These are phyloP conservation scores for Aspergillus sparsus DNA, from an alignment of 495 filamentous ascomycete species.

Conservation along the genomic window DNA sequence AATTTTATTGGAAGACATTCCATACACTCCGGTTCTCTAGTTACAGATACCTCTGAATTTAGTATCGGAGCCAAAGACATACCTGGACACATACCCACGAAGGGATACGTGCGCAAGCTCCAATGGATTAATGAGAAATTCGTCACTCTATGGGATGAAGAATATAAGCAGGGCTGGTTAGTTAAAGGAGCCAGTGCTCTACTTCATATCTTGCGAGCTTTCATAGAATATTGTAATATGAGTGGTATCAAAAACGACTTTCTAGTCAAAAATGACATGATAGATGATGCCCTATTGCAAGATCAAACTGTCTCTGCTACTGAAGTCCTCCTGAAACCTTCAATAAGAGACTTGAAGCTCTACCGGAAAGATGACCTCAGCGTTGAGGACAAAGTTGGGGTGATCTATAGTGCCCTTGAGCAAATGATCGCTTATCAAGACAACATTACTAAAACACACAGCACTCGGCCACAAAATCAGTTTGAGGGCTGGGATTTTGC, in stretches of 20 bases:
- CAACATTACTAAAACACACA: not conserved
- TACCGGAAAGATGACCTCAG: not conserved
- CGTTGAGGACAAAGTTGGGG: not conserved
- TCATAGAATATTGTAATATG: not conserved
- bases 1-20: not conserved
- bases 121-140: slow-evolving; percentile 1
- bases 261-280: not conserved
- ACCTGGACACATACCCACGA: not conserved
- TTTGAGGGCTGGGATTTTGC: slow-evolving; percentile 11
- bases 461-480: not conserved
- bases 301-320: not conserved
- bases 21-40: not conserved
- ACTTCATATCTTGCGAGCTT: not conserved
- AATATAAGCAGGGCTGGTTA: slow-evolving; percentile 7
- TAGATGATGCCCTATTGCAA: not conserved
- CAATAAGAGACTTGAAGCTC: not conserved
- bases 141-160: slow-evolving; percentile 8
- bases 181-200: slow-evolving; percentile 12
- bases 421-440: not conserved
- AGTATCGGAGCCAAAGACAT: not conserved
- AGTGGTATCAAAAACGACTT: not conserved
- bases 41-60: not conserved
- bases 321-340: not conserved
- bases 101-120: slow-evolving; percentile 1
- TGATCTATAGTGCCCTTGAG: not conserved